phyloP scores from a whole-genome alignment of 2,329 filamentous ascomycete genomes.

The Aspergillus sojae region DNA sequence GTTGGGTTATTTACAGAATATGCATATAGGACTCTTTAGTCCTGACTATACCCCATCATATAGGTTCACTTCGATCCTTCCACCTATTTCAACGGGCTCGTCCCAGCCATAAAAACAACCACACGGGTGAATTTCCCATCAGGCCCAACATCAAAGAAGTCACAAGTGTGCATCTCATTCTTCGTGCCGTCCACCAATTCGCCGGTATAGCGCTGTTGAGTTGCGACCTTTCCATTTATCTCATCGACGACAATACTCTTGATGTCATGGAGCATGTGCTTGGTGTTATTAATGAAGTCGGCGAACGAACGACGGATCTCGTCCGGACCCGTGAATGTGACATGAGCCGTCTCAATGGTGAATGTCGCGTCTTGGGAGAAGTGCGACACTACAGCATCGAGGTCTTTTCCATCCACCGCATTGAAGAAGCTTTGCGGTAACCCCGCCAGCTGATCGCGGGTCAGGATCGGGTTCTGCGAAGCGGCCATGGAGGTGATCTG shows the following conservation, averaged over 20 bases:
- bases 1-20: too few relatives aligned
- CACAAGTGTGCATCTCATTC: slow-evolving; percentile 11
- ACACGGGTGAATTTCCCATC: slow-evolving; percentile 6
- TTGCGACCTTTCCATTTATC: slow-evolving; percentile 3
- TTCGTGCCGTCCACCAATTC: background rate
- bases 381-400: background rate
- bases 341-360: slow-evolving; percentile 6
- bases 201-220: slow-evolving; percentile 6
- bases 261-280: slow-evolving; percentile 6
- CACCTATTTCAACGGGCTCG: slow-evolving; percentile 5
- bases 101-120: slow-evolving; percentile 12
- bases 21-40: too few relatives aligned
- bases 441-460: background rate
- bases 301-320: slow-evolving; percentile 6
- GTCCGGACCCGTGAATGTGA: slow-evolving; percentile 1
- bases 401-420: background rate
- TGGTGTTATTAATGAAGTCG: background rate
- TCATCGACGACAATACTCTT: slow-evolving; percentile 11
- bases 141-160: slow-evolving; percentile 11
- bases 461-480: background rate
- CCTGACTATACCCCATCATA: too few relatives aligned
- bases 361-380: slow-evolving; percentile 12
- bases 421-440: slow-evolving; percentile 2
- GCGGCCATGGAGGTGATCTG: background rate
- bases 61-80: background rate